These are phyloP conservation scores for Plasmodium adleri DNA, from an alignment of 169 alveolate species.

Conservation along the genomic window DNA sequence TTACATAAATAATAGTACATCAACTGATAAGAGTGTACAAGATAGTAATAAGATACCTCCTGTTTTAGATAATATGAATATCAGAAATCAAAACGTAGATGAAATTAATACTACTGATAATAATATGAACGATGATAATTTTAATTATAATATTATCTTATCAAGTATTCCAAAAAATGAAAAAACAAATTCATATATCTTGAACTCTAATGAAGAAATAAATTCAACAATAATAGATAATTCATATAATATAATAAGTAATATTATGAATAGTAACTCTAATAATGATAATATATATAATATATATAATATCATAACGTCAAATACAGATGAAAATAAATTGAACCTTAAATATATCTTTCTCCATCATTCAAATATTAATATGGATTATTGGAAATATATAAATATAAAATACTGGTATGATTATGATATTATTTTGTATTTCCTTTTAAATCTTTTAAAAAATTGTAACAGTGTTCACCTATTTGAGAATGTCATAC, in stretches of 20 bases:
- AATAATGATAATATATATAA: neutral
- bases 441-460: conserved; percentile 20
- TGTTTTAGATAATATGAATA: neutral
- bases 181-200: too few relatives aligned
- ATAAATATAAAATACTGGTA: conserved; percentile 56
- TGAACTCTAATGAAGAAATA: too few relatives aligned
- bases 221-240: too few relatives aligned
- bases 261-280: neutral
- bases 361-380: conserved; percentile 35
- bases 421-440: conserved; percentile 46
- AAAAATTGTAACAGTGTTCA: conserved; percentile 15
- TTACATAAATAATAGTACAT: neutral
- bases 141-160: neutral
- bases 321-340: neutral
- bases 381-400: conserved; percentile 34
- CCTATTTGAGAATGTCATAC: conserved; percentile 42
- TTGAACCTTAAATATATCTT: conserved; percentile 17
- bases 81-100: neutral
- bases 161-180: too few relatives aligned
- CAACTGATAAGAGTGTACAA: neutral
- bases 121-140: neutral
- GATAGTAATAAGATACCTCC: too few relatives aligned
- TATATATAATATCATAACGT: neutral
- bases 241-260: neutral
- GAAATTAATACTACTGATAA: neutral